Evolutionary conservation across 306 rosid species (phyloP), one percentile per base, ranked within the genome.

Genomic region (Cucurbita moschata): DNA sequence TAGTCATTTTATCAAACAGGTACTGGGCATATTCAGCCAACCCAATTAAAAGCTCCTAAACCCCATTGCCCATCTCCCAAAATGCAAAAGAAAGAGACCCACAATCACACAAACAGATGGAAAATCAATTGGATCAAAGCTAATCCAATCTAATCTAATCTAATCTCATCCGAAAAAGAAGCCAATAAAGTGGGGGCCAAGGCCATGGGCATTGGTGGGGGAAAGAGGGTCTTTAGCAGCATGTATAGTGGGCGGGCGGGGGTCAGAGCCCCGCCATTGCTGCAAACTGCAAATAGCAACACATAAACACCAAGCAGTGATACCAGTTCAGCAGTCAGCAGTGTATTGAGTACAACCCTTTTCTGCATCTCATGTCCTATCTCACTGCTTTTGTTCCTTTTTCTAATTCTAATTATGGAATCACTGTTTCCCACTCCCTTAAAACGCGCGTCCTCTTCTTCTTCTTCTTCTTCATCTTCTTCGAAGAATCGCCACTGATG

Each of bases 331-430:
- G 77, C 21, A 38, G 68, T 60, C 16, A 58, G 35, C 60, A 35
- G n/a, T 16, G 16, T 46, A 10, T 14, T 38, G 21, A 39, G 71
- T 10, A 42, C 71, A 26, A 14, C 81, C 70, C 72, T 63, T 57
- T 80, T 71, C 61, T 81, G 72, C 75, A 79, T 86, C 86, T 86
- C 79, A 75, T 56, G 92, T 87, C 96, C 82, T 79, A 71, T 85
- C 35, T 30, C 88, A 79, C 77, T 53, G 73, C 79, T 76, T 62
- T 69, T 49, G 57, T 69, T 69, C 58, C 35, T 70, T 70, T 70
- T 70, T 70, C 59, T 69, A 13, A 15, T 47, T 69, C 74, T 49
- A 69, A 49, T 69, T 69, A 69, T 69, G 44, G 74, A 47, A 23
- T 46, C 16, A 74, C 59, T 76, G 79, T 75, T 75, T 50, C 63